A percentile compares a stretch with the other conserved stretches of the same genome.
Conservation (phyloP, 73 alveolate genomes). For the Tetrahymena thermophila region DNA sequence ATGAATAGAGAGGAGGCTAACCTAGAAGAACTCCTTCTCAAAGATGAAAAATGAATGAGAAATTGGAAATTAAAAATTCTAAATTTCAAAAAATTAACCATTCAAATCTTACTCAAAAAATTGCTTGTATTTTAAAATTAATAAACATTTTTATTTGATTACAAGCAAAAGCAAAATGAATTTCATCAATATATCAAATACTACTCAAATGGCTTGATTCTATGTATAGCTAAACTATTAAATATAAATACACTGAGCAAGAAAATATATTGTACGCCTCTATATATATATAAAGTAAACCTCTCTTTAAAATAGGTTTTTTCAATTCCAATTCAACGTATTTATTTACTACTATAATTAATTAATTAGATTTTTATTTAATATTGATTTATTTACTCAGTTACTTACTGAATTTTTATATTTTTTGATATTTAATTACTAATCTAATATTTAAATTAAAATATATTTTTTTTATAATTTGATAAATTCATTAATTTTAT, state of each 20-base stretch:
- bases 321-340: neutral
- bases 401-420: no score
- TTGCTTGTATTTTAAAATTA: neutral
- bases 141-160: no score
- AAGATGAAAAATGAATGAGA: neutral
- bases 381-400: no score
- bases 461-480: no score
- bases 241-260: neutral
- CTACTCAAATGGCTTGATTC: neutral
- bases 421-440: no score
- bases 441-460: no score
- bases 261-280: neutral
- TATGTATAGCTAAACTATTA: neutral
- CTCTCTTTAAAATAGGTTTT: neutral
- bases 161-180: no score
- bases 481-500: no score
- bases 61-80: neutral
- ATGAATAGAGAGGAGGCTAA: neutral
- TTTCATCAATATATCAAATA: neutral
- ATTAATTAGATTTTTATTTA: no score
- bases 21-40: slow-evolving; percentile 1
- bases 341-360: no score
- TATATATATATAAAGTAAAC: neutral
- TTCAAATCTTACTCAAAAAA: neutral
- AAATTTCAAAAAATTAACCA: neutral